These are phyloP conservation scores for Suhomyces pyralidae DNA, from an alignment of 805 yeast genomes.

Conservation along the genomic window DNA sequence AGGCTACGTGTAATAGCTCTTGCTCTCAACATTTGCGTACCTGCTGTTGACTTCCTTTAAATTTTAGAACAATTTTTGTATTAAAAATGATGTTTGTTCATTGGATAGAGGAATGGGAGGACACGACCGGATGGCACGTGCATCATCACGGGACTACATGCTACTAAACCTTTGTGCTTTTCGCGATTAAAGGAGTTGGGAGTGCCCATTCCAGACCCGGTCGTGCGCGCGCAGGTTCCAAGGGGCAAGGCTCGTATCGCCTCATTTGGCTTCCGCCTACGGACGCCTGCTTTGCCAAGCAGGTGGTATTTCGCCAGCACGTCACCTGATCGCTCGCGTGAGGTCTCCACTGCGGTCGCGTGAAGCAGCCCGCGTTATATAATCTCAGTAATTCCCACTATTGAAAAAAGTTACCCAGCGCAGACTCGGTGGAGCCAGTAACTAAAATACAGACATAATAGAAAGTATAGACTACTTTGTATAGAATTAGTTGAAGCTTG, in stretches of 20 bases:
- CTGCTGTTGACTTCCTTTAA: not conserved
- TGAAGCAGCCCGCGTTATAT: not conserved
- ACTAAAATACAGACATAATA: not conserved
- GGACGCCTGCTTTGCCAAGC: not conserved
- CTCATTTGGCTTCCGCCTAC: not conserved
- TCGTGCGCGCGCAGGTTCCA: not conserved
- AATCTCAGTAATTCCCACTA: not conserved
- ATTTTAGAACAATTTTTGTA: slow-evolving; percentile 2
- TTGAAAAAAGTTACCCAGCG: slow-evolving; percentile 2
- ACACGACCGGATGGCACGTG: not conserved
- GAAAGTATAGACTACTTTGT: not conserved
- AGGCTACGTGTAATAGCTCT: slow-evolving; percentile 7
- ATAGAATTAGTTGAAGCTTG: not conserved
- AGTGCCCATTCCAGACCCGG: not conserved
- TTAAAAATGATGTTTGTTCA: slow-evolving; percentile 13
- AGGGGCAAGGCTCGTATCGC: not conserved
- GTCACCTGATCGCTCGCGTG: slow-evolving; percentile 2
- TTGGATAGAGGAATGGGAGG: slow-evolving; percentile 8
- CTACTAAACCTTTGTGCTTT: no score
- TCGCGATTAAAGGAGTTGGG: no score
- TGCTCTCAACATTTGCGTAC: slow-evolving; percentile 24
- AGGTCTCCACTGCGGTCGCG: not conserved
- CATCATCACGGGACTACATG: no score
- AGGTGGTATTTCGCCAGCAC: not conserved
- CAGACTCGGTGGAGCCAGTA: not conserved